Conservation (phyloP, 805 yeast genomes). For the Candida sithepensis region DNA sequence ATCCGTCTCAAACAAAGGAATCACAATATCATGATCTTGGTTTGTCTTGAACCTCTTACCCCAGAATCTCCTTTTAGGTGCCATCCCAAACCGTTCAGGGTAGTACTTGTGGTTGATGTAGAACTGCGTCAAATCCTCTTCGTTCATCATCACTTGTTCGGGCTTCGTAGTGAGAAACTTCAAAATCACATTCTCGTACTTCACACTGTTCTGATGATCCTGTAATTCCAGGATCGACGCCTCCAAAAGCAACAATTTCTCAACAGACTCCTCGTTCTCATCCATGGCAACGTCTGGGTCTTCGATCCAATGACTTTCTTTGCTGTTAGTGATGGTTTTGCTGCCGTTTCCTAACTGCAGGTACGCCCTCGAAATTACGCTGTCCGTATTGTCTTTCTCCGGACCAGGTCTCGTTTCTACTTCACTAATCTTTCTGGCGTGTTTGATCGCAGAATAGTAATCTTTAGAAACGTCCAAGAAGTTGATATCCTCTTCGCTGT, state of each 20-base stretch:
- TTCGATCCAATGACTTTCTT: not conserved
- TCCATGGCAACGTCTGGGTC: conserved; percentile 2
- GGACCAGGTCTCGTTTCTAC: not conserved
- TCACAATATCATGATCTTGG: not conserved
- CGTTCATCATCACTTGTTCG: conserved; percentile 16
- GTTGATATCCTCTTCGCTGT: conserved; percentile 8
- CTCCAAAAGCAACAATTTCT: conserved; percentile 21
- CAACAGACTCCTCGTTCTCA: conserved; percentile 7
- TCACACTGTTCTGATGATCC: conserved; percentile 23
- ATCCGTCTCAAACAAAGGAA: not conserved
- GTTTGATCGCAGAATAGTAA: conserved; percentile 10
- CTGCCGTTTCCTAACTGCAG: no score
- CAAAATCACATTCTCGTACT: conserved; percentile 24
- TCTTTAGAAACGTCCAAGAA: conserved; percentile 12
- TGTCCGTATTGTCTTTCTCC: not conserved
- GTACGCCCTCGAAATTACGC: not conserved
- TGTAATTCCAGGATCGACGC: conserved; percentile 20
- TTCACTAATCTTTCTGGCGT: conserved; percentile 10
- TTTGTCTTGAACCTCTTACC: no score
- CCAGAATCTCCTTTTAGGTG: no score
- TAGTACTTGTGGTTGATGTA: conserved; percentile 16
- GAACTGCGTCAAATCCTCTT: conserved; percentile 7
- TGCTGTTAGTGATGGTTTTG: not conserved
- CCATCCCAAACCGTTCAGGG: conserved; percentile 10
- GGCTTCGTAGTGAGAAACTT: conserved; percentile 19